phyloP scores from a whole-genome alignment of 495 filamentous ascomycete genomes.

The Geopyxis carbonaria region DNA sequence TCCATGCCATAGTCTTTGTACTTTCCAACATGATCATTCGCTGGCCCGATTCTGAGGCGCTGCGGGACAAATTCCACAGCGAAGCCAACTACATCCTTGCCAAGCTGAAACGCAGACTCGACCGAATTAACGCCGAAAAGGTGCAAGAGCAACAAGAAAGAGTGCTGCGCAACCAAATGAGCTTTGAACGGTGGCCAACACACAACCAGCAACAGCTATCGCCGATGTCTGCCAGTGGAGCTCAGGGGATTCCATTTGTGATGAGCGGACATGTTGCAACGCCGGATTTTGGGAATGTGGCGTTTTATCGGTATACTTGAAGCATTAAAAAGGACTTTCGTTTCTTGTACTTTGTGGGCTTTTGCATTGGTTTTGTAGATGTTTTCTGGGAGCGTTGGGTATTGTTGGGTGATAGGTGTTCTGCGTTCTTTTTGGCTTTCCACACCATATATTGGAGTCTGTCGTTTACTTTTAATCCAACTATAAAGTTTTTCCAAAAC shows the following conservation, averaged over 20 bases:
- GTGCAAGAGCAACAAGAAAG: slow-evolving; percentile 6
- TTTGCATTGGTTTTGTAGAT: too few relatives aligned
- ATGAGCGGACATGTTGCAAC: slow-evolving; percentile 21
- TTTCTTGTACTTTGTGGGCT: too few relatives aligned
- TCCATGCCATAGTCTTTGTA: slow-evolving; percentile 21
- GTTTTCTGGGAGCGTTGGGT: too few relatives aligned
- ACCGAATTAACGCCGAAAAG: too few relatives aligned
- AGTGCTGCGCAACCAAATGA: slow-evolving; percentile 3
- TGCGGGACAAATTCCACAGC: slow-evolving; percentile 21
- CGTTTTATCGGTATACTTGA: slow-evolving; percentile 23
- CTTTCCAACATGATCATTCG: slow-evolving; percentile 23
- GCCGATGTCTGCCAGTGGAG: not conserved
- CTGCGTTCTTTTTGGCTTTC: not conserved
- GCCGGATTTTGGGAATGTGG: slow-evolving; percentile 24
- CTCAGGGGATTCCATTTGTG: too few relatives aligned
- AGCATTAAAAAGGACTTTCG: not conserved
- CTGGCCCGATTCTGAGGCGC: slow-evolving; percentile 22
- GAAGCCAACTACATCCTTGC: slow-evolving; percentile 18
- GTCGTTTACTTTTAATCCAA: not conserved
- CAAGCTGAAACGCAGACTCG: slow-evolving; percentile 12
- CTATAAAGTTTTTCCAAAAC: not conserved
- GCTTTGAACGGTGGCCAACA: slow-evolving; percentile 13
- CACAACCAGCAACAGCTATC: not conserved
- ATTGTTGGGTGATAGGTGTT: not conserved
- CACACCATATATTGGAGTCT: not conserved